These are phyloP conservation scores for Pleurotus platypus DNA, from an alignment of 768 basidiomycete species.

Conservation along the genomic window DNA sequence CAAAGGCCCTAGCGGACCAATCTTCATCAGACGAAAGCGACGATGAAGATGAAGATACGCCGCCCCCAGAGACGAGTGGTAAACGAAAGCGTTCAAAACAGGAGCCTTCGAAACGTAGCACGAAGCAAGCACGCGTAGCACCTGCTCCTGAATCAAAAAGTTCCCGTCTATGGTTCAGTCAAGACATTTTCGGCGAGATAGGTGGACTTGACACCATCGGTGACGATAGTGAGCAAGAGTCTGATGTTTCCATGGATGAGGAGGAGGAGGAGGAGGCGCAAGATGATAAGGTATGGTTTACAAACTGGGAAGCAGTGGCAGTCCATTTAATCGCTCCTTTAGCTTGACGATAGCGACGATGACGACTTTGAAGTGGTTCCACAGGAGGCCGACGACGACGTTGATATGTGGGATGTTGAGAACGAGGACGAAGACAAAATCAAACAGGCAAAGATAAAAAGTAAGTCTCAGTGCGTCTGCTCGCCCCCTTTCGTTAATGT, in stretches of 20 bases:
- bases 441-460: slow-evolving; percentile 60
- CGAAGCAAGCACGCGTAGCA: slow-evolving; percentile 53
- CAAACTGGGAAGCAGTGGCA: no score
- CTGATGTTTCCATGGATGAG: slow-evolving; percentile 21
- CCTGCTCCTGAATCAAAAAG: slow-evolving; percentile 43
- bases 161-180: slow-evolving; percentile 93
- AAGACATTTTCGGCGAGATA: slow-evolving; percentile 78
- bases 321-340: slow-evolving; percentile 5
- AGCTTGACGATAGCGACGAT: slow-evolving; percentile 31
- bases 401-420: slow-evolving; percentile 78
- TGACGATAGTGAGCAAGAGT: slow-evolving; percentile 13
- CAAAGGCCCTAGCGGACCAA: slow-evolving; percentile 44
- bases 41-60: slow-evolving; percentile 32
- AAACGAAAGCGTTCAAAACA: slow-evolving; percentile 44
- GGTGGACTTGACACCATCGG: slow-evolving; percentile 30
- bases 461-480: slow-evolving; percentile 38
- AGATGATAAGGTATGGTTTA: slow-evolving; percentile 11
- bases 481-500: background rate
- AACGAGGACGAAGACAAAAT: slow-evolving; percentile 70
- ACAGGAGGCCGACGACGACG: slow-evolving; percentile 56
- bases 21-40: slow-evolving; percentile 52
- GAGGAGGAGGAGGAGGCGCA: slow-evolving; percentile 7
- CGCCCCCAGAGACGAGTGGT: slow-evolving; percentile 18
- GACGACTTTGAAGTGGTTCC: slow-evolving; percentile 77
- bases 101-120: slow-evolving; percentile 16